Conservation (phyloP, 331 rosid genomes). For the Phaseolus coccineus region DNA sequence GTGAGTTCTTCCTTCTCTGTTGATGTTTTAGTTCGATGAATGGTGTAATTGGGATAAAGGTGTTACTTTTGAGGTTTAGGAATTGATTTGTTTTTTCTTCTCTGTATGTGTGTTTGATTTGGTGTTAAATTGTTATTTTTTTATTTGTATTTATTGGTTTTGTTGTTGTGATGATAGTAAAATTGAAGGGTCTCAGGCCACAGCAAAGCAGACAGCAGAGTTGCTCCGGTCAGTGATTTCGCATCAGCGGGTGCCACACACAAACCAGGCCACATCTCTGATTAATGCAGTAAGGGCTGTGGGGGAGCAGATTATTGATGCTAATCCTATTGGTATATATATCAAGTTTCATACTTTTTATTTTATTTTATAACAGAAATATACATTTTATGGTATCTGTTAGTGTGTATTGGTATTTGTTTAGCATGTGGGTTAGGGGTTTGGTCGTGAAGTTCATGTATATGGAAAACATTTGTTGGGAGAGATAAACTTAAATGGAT, state of each 20-base stretch:
- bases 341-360: slow-evolving; percentile 12
- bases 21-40: slow-evolving; percentile 29
- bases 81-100: background rate
- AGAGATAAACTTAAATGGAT: too few species aligned
- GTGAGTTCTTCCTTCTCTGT: slow-evolving; percentile 45
- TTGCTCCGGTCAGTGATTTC: slow-evolving; percentile 88
- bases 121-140: background rate
- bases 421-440: background rate
- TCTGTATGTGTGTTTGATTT: background rate
- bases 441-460: too few species aligned
- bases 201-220: slow-evolving; percentile 85
- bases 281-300: slow-evolving; percentile 82
- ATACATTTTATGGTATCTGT: background rate
- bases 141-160: background rate
- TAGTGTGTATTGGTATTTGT: background rate
- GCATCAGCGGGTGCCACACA: slow-evolving; percentile 78
- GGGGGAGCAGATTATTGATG: slow-evolving; percentile 93
- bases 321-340: slow-evolving; percentile 87
- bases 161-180: slow-evolving; percentile 60
- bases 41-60: background rate
- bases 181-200: slow-evolving; percentile 94
- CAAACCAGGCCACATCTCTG: slow-evolving; percentile 80
- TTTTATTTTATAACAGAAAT: background rate
- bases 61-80: slow-evolving; percentile 27
- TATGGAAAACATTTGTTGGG: too few species aligned